phyloP scores from a whole-genome alignment of 2,329 filamentous ascomycete genomes.

The Macrophomina pseudophaseolina region DNA sequence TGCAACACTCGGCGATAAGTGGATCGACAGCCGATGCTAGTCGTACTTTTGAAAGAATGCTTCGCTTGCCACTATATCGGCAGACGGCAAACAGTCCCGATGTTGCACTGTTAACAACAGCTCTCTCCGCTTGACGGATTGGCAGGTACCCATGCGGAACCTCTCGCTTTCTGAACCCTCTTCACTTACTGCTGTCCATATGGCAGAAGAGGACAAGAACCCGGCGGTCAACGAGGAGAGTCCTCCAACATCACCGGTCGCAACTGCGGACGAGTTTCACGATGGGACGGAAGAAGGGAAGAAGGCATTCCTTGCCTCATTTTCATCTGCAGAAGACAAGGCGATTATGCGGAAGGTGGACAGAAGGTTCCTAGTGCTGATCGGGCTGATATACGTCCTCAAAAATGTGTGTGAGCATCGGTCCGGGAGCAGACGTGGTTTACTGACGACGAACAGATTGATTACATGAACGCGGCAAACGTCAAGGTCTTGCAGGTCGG shows the following conservation, averaged over 20 bases:
- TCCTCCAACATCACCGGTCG: background rate
- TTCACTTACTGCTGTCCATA: background rate
- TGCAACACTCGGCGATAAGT: background rate
- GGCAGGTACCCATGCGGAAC: background rate
- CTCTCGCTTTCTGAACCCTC: no score
- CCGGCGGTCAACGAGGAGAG: background rate
- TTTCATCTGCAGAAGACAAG: conserved; percentile 34
- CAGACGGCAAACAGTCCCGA: background rate
- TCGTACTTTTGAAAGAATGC: background rate
- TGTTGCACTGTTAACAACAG: background rate
- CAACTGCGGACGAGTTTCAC: background rate
- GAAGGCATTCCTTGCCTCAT: conserved; percentile 32
- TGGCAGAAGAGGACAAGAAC: conserved; percentile 2
- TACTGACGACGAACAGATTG: conserved; percentile 30
- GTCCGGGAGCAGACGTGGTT: background rate
- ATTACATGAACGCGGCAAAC: conserved; percentile 34
- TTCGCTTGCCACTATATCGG: background rate
- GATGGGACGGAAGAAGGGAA: conserved; percentile 30
- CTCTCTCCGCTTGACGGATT: background rate
- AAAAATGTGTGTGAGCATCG: conserved; percentile 30
- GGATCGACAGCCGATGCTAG: background rate
- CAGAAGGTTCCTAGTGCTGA: conserved; percentile 32
- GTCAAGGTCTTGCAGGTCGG: conserved; percentile 35
- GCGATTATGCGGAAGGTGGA: conserved; percentile 35
- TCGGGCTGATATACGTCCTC: conserved; percentile 35